phyloP scores from a whole-genome alignment of 768 basidiomycete species.

The Panaeolus cyanescens region DNA sequence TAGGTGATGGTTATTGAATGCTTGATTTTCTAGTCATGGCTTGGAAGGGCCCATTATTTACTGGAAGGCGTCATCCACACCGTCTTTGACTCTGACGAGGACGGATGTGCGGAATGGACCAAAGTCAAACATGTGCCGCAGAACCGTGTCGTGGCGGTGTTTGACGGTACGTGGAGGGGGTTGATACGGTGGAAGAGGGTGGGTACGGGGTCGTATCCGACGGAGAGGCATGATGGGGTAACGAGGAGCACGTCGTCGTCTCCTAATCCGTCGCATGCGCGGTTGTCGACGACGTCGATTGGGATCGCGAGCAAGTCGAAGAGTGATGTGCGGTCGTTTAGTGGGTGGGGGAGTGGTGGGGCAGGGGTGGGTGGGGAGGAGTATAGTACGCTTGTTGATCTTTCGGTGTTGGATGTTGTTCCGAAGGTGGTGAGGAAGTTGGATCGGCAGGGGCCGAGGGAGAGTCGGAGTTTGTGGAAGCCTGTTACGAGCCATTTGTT shows the following conservation, averaged over 20 bases:
- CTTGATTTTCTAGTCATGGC: conserved; percentile 67
- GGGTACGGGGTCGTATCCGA: conserved; percentile 43
- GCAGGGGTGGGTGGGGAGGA: conserved; percentile 25
- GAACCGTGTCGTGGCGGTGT: conserved; percentile 71
- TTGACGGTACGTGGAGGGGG: conserved; percentile 90
- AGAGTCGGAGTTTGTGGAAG: conserved; percentile 90
- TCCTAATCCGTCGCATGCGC: conserved; percentile 46
- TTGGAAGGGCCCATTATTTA: conserved; percentile 83
- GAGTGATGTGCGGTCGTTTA: conserved; percentile 41
- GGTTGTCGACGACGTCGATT: conserved; percentile 36
- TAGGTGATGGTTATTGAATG: not conserved
- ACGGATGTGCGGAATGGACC: conserved; percentile 69
- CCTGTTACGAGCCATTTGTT: conserved; percentile 73
- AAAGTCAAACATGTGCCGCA: conserved; percentile 90
- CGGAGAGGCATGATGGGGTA: conserved; percentile 19
- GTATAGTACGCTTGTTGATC: conserved; percentile 76
- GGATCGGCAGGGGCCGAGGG: conserved; percentile 72
- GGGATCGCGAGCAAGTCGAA: conserved; percentile 44
- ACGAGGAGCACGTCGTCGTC: conserved; percentile 47
- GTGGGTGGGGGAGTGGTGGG: no score
- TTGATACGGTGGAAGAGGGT: conserved; percentile 78
- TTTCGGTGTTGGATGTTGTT: conserved; percentile 66
- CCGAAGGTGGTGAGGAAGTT: conserved; percentile 88
- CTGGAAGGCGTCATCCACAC: conserved; percentile 90
- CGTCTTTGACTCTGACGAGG: conserved; percentile 63